Conservation (phyloP, 139 green algal species). For the Prasinococcaceae sp. region DNA sequence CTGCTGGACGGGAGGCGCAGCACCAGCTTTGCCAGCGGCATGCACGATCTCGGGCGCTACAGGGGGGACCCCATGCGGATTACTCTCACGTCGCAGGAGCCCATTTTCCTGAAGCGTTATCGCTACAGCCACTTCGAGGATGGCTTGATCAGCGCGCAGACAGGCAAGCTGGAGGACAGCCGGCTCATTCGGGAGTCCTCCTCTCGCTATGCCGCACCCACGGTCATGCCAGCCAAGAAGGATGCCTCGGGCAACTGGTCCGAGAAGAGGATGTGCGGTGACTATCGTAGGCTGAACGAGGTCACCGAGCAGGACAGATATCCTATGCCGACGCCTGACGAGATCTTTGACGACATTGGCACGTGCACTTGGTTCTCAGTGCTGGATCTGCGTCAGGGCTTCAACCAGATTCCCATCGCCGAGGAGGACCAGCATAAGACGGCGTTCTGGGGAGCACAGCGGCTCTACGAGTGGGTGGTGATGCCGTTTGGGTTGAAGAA, state of each 20-base stretch:
- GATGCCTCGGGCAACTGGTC: neutral
- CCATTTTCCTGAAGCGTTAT: no score
- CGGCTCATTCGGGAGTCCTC: no score
- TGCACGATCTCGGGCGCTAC: no score
- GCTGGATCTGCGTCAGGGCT: neutral
- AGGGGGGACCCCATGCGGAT: no score
- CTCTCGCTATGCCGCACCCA: neutral
- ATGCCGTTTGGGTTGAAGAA: neutral
- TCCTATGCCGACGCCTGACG: neutral
- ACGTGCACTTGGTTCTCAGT: neutral
- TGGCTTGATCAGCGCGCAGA: no score
- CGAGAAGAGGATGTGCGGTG: neutral
- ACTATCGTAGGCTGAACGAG: neutral
- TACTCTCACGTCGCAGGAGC: no score
- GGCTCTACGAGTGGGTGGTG: neutral
- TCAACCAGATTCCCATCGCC: neutral
- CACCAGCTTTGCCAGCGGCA: no score
- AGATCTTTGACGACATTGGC: neutral
- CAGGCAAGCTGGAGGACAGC: no score
- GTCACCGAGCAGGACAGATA: neutral
- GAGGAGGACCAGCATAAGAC: neutral
- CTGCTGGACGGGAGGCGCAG: no score
- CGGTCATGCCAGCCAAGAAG: conserved; percentile 1
- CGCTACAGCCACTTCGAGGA: no score
- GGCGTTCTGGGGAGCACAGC: neutral